phyloP scores from a whole-genome alignment of 768 basidiomycete genomes.

The Suillus plorans region DNA sequence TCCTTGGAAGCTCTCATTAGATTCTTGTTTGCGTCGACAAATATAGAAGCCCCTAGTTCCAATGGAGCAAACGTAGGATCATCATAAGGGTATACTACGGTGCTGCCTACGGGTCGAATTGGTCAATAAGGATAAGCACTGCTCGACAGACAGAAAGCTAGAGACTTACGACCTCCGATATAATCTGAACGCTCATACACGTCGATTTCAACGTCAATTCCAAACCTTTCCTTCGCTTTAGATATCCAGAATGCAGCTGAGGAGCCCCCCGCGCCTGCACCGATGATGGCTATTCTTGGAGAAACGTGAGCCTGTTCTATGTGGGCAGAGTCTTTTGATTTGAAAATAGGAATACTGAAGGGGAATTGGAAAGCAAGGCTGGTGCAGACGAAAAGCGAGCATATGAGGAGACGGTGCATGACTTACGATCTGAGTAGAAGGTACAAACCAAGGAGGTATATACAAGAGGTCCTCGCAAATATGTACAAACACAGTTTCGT shows the following conservation, averaged over 20 bases:
- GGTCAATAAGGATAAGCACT: slow-evolving; percentile 6
- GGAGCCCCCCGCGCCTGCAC: slow-evolving; percentile 85
- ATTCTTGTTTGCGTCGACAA: slow-evolving; percentile 74
- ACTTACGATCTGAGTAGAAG: background rate
- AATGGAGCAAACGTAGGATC: slow-evolving; percentile 57
- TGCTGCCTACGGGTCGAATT: slow-evolving; percentile 57
- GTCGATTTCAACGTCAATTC: slow-evolving; percentile 73
- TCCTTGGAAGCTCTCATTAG: slow-evolving; percentile 74
- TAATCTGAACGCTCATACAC: slow-evolving; percentile 78
- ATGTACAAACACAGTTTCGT: background rate
- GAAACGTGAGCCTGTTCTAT: slow-evolving; percentile 22
- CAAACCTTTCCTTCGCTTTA: slow-evolving; percentile 70
- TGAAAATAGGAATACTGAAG: slow-evolving; percentile 59
- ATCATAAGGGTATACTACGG: slow-evolving; percentile 69
- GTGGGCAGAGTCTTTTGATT: slow-evolving; percentile 28
- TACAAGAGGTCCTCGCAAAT: background rate
- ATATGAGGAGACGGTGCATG: slow-evolving; percentile 16
- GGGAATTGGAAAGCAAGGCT: slow-evolving; percentile 43
- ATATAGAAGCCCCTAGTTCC: slow-evolving; percentile 89
- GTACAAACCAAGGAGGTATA: background rate
- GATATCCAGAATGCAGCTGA: slow-evolving; percentile 85
- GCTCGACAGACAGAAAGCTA: background rate
- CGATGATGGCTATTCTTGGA: slow-evolving; percentile 80
- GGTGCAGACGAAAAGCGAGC: slow-evolving; percentile 20
- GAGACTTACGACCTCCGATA: slow-evolving; percentile 80